A percentile compares a stretch with the other conserved stretches of the same genome.
Conservation (phyloP, 192 early-diverging fungal genomes). For the Haplosporangium gracile region DNA sequence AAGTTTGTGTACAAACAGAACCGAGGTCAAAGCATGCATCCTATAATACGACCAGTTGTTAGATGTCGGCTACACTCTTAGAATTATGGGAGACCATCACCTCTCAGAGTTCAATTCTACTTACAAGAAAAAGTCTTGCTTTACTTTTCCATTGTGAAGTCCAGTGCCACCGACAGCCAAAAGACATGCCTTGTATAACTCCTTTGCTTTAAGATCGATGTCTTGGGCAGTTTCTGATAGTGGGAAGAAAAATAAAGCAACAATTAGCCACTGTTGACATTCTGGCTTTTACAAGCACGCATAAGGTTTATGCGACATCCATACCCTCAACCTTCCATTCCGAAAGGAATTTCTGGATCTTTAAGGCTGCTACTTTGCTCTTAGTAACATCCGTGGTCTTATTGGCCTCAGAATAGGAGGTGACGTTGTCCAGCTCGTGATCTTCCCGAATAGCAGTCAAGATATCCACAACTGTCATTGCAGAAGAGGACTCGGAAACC, state of each 20-base stretch:
- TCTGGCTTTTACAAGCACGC: neutral
- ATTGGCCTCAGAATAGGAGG: conserved; percentile 4
- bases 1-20: conserved; percentile 63
- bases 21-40: conserved; percentile 69
- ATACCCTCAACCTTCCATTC: conserved; percentile 56
- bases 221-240: conserved; percentile 29
- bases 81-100: neutral
- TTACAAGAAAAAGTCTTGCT: conserved; percentile 61
- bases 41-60: conserved; percentile 14
- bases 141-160: conserved; percentile 56
- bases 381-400: conserved; percentile 16
- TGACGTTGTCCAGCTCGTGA: conserved; percentile 23
- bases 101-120: conserved; percentile 6
- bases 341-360: conserved; percentile 50
- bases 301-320: neutral
- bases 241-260: neutral
- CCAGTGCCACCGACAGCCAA: conserved; percentile 54
- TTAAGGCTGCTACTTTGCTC: conserved; percentile 7
- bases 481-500: neutral
- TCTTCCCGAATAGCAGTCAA: conserved; percentile 55
- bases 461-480: conserved; percentile 54
- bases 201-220: conserved; percentile 54
- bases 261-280: neutral
- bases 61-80: neutral
- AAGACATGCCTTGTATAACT: conserved; percentile 53